A percentile compares a stretch with the other conserved stretches of the same genome.
Conservation (phyloP, 768 basidiomycete species). For the Boletus subcaerulescens region DNA sequence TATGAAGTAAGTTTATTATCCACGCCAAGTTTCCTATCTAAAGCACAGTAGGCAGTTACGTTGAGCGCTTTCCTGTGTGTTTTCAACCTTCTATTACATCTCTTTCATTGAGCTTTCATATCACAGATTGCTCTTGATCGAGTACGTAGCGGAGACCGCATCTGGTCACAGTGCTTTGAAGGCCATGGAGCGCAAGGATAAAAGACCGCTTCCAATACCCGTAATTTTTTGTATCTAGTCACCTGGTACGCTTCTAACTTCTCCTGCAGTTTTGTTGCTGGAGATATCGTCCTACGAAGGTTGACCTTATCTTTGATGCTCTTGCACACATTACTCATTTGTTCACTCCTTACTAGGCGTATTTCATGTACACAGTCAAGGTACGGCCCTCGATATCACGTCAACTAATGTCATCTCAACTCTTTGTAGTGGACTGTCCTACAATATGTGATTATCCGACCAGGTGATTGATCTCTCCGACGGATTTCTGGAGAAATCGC, state of each 20-base stretch:
- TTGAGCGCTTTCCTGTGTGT: slow-evolving; percentile 83
- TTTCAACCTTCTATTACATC: background rate
- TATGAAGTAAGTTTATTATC: slow-evolving; percentile 54
- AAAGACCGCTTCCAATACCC: slow-evolving; percentile 66
- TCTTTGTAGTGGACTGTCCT: slow-evolving; percentile 71
- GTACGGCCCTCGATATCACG: slow-evolving; percentile 34
- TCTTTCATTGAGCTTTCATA: background rate
- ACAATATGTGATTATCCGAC: slow-evolving; percentile 81
- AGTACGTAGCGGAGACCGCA: slow-evolving; percentile 76
- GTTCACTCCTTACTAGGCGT: slow-evolving; percentile 43
- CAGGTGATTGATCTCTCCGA: slow-evolving; percentile 30
- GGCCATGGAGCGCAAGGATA: slow-evolving; percentile 79
- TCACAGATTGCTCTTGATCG: slow-evolving; percentile 70
- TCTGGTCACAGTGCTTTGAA: slow-evolving; percentile 57
- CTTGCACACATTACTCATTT: slow-evolving; percentile 3
- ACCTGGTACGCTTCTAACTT: background rate
- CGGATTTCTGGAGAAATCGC: background rate
- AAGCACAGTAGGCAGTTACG: slow-evolving; percentile 59
- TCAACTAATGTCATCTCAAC: background rate
- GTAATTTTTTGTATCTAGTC: slow-evolving; percentile 29
- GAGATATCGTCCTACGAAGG: slow-evolving; percentile 81
- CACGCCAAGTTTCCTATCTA: slow-evolving; percentile 12
- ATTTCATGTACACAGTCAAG: slow-evolving; percentile 89
- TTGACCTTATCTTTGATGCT: slow-evolving; percentile 17
- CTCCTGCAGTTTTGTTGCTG: slow-evolving; percentile 68